These are phyloP conservation scores for Nakaseomyces nivariensis DNA, from an alignment of 1,139 yeast species.

Conservation along the genomic window DNA sequence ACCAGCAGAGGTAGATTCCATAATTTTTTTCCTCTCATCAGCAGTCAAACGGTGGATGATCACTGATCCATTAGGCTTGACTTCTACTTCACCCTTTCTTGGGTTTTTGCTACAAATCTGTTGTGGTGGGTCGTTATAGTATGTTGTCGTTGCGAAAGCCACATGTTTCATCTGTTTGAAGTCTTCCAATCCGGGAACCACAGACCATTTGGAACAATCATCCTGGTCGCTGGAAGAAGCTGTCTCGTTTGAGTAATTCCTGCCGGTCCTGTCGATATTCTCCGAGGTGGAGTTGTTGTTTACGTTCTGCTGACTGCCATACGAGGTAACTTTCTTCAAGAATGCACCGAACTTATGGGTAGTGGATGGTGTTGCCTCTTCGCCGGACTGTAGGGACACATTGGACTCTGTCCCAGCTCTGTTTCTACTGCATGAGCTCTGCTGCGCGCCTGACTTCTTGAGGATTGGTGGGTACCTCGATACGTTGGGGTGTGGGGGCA, in stretches of 20 bases:
- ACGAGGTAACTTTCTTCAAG: conserved; percentile 26
- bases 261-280: conserved; percentile 2
- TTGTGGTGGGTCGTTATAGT: conserved; percentile 64
- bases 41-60: conserved; percentile 53
- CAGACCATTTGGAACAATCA: conserved; percentile 12
- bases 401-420: conserved; percentile 6
- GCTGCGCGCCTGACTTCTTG: conserved; percentile 23
- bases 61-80: conserved; percentile 48
- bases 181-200: conserved; percentile 34
- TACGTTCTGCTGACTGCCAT: conserved; percentile 10
- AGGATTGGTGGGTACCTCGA: conserved; percentile 43
- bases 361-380: conserved; percentile 9
- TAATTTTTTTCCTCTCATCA: conserved; percentile 47
- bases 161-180: conserved; percentile 51
- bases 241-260: conserved; percentile 7
- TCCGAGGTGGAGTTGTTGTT: conserved; percentile 3
- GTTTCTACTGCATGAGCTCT: conserved; percentile 20
- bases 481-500: conserved; percentile 39
- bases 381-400: not conserved
- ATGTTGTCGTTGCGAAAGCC: conserved; percentile 63
- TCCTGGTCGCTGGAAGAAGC: conserved; percentile 3
- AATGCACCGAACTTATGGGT: conserved; percentile 27
- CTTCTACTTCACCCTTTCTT: conserved; percentile 63
- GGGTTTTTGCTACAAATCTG: conserved; percentile 59
- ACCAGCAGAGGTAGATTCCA: conserved; percentile 54